Percentiles rank a stretch among this genome's conserved stretches.
Evolutionary conservation across 2,329 filamentous ascomycete genomes (phyloP).

Genomic region (Monilinia fructigena): DNA sequence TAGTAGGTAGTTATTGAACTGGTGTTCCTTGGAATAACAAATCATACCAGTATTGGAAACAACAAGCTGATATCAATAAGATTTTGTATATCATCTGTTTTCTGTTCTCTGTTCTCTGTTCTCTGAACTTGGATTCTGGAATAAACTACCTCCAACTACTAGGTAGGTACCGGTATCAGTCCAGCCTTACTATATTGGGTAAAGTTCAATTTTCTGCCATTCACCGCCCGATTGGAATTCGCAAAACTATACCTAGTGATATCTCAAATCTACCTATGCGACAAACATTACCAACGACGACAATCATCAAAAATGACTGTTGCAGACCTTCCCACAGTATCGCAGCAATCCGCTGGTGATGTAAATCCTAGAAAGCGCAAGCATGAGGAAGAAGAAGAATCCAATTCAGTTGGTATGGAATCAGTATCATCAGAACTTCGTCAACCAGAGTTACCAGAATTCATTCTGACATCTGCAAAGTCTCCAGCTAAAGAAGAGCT

Average conservation of each 20-base stretch:
- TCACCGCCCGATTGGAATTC: conserved; percentile 8
- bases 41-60: not conserved
- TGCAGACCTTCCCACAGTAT: conserved; percentile 13
- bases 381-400: conserved; percentile 29
- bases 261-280: conserved; percentile 16
- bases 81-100: not conserved
- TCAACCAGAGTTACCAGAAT: conserved; percentile 39
- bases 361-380: conserved; percentile 38
- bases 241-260: not conserved
- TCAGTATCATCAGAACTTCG: conserved; percentile 32
- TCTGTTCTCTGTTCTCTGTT: not conserved
- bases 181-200: not conserved
- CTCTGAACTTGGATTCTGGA: not conserved
- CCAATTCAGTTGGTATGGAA: conserved; percentile 29
- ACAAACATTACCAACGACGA: conserved; percentile 5
- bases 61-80: not conserved
- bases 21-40: not conserved
- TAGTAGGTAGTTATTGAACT: too few species aligned
- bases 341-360: conserved; percentile 39
- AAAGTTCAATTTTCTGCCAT: not conserved
- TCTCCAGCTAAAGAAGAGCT: conserved; percentile 27
- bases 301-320: conserved; percentile 14
- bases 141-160: not conserved
- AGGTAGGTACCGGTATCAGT: not conserved
- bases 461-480: conserved; percentile 38